Base-by-base conservation (phyloP, 2,329 filamentous ascomycete species). In the Pleoardoris graminearum region DNA sequence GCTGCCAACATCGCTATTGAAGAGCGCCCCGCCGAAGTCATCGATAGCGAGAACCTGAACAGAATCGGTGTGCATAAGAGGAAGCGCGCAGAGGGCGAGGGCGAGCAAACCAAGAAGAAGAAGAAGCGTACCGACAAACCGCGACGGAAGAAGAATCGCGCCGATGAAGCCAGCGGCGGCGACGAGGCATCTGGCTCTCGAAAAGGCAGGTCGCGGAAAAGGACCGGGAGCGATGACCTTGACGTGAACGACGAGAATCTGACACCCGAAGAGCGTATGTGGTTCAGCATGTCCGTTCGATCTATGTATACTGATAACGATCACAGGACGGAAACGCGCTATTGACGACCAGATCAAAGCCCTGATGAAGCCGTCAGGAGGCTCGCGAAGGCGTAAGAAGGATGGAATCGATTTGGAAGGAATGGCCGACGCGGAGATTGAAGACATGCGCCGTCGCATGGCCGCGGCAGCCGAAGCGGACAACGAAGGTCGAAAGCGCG, bases 341-440 rank as follows among this genome's bases (percentile, higher is more conserved):
- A 85, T 99, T 48, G 90, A 96, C 66, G 84, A 87, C 61, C 89
- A 90, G 50, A 90, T 97, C 77, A 90, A 96, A 72, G 89, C 89
- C 51, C 91, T 92, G 1, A 80, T 96, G 63, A 95, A 95, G 78
- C 90, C 89, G 10, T 44, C 33, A 62, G 86, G 89, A 50, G 90
- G 90, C 65, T 82, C 86, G 58, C 82, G 88, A 62, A 77, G 77
- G 75, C 84, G 83, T 58, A 93, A 90, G 80, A 90, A 90, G 79
- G 89, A 92, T 69, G 92, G 94, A 63, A 91, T 96, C 72, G 93
- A 97, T 60, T 81, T 97, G 41, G 92, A 97, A 71, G 87, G 91
- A 65, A 87, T 89, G 76, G 89, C 93, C 61, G 94, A 97, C 70
- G 89, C 91, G 38, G 88, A 95, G 68, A 91, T 99, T 58, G 90